phyloP scores from a whole-genome alignment of 2,329 filamentous ascomycete species.

The Diaporthe ilicicola region DNA sequence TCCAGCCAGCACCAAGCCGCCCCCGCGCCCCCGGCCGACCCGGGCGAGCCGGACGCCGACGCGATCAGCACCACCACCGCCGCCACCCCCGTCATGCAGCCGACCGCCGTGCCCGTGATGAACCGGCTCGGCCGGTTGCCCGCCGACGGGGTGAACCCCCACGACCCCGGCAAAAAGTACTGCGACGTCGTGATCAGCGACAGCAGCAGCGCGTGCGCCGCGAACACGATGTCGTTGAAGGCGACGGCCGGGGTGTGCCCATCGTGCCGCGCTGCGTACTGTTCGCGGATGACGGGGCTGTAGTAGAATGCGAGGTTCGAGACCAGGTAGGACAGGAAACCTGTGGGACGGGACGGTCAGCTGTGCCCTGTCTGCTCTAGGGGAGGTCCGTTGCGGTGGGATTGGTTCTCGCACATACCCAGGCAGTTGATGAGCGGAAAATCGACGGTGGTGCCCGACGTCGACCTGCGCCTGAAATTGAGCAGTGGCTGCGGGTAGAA shows the following conservation, averaged over 20 bases:
- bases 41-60: constrained; percentile 43
- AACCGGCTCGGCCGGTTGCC: constrained; percentile 65
- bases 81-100: constrained; percentile 70
- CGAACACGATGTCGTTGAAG: constrained; percentile 91
- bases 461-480: constrained; percentile 80
- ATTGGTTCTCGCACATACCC: constrained; percentile 47
- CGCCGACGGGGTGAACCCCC: constrained; percentile 74
- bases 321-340: constrained; percentile 78
- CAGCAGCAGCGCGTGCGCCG: constrained; percentile 79
- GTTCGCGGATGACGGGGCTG: constrained; percentile 77
- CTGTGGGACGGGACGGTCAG: constrained; percentile 44
- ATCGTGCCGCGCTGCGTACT: constrained; percentile 84
- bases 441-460: constrained; percentile 85
- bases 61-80: constrained; percentile 57
- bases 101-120: constrained; percentile 75
- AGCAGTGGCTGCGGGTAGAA: constrained; percentile 92
- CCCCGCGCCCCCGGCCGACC: constrained; percentile 48
- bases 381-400: background rate
- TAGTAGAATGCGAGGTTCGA: constrained; percentile 82
- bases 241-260: constrained; percentile 83
- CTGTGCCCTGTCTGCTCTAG: background rate
- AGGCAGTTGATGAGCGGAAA: constrained; percentile 80
- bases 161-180: constrained; percentile 73
- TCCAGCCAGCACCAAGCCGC: constrained; percentile 68
- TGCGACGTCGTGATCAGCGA: constrained; percentile 80